phyloP scores from a whole-genome alignment of 2,329 filamentous ascomycete species.

The Paraconiothyrium brasiliense region DNA sequence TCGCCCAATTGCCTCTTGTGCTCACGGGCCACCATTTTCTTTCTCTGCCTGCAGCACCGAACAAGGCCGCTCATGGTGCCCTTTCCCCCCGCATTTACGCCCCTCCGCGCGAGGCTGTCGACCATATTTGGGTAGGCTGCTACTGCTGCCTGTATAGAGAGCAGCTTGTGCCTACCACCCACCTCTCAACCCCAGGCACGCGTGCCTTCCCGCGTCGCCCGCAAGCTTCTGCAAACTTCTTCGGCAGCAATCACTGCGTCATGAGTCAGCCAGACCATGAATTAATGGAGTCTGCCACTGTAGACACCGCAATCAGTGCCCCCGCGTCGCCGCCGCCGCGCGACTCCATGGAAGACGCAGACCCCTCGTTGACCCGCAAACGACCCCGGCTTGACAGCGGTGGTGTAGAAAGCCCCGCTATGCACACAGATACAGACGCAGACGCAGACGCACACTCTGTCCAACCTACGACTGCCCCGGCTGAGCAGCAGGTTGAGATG shows the following conservation, averaged over 20 bases:
- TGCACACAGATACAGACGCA: constrained; percentile 38
- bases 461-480: constrained; percentile 25
- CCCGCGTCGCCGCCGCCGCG: constrained; percentile 50
- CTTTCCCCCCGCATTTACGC: constrained; percentile 24
- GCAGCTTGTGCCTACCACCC: constrained; percentile 34
- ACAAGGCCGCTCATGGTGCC: constrained; percentile 39
- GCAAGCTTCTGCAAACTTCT: constrained; percentile 28
- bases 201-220: constrained; percentile 27
- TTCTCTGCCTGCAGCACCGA: constrained; percentile 16
- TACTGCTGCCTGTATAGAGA: constrained; percentile 30
- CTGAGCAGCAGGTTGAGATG: constrained; percentile 49
- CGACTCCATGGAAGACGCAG: constrained; percentile 56
- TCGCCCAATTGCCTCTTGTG: not conserved
- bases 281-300: constrained; percentile 45
- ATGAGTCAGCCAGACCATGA: constrained; percentile 46
- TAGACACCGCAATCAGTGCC: constrained; percentile 43
- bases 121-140: constrained; percentile 34
- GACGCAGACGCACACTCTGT: constrained; percentile 18
- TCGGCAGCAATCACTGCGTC: constrained; percentile 31
- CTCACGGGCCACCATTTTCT: constrained; percentile 12
- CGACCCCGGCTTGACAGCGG: constrained; percentile 55
- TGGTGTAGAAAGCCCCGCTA: constrained; percentile 39
- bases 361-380: constrained; percentile 57
- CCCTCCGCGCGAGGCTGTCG: constrained; percentile 33
- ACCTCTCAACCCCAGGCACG: constrained; percentile 28